These are phyloP conservation scores for Alternaria ventricosa DNA, from an alignment of 2,329 filamentous ascomycete genomes.

Conservation along the genomic window DNA sequence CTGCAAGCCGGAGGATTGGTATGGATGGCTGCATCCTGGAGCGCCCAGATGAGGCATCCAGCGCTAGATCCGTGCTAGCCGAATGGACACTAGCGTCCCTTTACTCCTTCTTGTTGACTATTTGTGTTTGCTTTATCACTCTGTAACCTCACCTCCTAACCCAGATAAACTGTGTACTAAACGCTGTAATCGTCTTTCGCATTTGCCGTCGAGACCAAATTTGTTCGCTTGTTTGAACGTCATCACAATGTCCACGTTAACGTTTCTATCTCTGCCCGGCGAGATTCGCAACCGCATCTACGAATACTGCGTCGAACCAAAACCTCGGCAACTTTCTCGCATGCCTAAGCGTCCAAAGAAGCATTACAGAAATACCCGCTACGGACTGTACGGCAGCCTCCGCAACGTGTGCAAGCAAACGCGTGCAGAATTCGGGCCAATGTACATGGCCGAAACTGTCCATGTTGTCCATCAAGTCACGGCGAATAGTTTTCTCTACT, in stretches of 20 bases:
- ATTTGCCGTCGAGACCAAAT: too few species aligned
- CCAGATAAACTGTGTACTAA: accelerated
- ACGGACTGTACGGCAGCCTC: background rate
- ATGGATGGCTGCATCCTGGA: background rate
- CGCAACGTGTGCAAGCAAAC: background rate
- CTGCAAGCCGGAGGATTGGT: background rate
- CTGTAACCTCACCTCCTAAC: too few species aligned
- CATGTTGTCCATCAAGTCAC: background rate
- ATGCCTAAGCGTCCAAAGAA: background rate
- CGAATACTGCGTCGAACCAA: background rate
- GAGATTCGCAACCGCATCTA: slow-evolving; percentile 10
- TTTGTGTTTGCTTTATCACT: background rate
- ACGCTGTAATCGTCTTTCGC: too few species aligned
- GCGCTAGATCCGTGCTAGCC: background rate
- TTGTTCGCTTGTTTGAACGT: background rate
- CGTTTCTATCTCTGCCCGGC: background rate
- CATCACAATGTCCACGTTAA: background rate
- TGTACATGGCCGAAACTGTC: background rate
- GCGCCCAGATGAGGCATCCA: background rate
- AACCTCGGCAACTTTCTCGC: background rate
- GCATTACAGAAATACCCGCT: background rate
- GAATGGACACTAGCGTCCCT: background rate
- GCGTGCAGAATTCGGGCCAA: background rate
- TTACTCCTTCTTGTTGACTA: background rate
- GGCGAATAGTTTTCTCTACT: background rate